Evolutionary conservation across 2,329 filamentous ascomycete species (phyloP).

Genomic region (Lanzia echinophila): DNA sequence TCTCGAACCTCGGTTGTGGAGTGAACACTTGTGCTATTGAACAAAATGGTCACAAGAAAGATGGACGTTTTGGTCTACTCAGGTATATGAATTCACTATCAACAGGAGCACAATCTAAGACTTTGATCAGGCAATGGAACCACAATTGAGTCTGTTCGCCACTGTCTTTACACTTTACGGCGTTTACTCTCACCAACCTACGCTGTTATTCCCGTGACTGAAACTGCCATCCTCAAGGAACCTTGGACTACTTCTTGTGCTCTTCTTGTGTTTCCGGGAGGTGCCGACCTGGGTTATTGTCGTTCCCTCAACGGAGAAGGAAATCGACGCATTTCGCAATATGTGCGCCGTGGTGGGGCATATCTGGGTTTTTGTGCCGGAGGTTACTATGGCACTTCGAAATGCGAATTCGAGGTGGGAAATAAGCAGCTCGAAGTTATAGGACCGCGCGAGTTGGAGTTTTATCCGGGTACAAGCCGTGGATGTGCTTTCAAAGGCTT

Average conservation of each 20-base stretch:
- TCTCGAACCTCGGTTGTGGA: constrained; percentile 20
- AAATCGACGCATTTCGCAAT: constrained; percentile 77
- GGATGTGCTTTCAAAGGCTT: constrained; percentile 87
- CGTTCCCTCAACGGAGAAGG: constrained; percentile 79
- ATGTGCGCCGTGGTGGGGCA: constrained; percentile 74
- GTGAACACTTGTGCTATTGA: neutral
- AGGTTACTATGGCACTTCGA: constrained; percentile 76
- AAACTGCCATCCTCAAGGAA: constrained; percentile 76
- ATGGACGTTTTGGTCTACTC: constrained; percentile 93
- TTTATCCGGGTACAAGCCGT: constrained; percentile 81
- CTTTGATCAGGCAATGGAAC: constrained; percentile 63
- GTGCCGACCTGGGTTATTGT: constrained; percentile 90
- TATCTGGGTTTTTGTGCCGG: constrained; percentile 94
- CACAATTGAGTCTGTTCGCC: constrained; percentile 80
- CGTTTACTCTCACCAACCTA: constrained; percentile 84
- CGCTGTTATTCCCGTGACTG: constrained; percentile 79
- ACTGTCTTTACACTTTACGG: constrained; percentile 81
- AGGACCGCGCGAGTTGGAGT: constrained; percentile 75
- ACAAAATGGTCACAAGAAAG: constrained; percentile 54
- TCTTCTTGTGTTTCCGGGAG: constrained; percentile 84
- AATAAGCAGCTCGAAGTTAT: constrained; percentile 76
- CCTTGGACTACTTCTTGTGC: constrained; percentile 86
- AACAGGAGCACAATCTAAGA: neutral
- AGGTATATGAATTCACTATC: constrained; percentile 44
- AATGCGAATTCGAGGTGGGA: constrained; percentile 89